A percentile compares a stretch with the other conserved stretches of the same genome.
Conservation (phyloP, 2,329 filamentous ascomycete genomes). For the Chaetomiaceae sp. region DNA sequence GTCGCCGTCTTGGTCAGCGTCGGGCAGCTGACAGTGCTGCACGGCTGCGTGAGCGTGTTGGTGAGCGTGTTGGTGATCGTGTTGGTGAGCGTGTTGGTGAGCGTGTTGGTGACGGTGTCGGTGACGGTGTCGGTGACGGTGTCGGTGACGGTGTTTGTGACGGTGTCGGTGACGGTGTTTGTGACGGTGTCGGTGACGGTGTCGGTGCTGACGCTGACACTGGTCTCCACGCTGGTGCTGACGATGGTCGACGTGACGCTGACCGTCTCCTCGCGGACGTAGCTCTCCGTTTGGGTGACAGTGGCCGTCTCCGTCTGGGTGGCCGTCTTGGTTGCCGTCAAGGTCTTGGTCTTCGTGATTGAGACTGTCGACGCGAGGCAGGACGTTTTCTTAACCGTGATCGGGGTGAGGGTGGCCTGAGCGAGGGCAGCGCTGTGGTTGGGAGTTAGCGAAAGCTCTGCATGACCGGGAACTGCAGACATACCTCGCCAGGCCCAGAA, state of each 20-base stretch:
- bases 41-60: slow-evolving; percentile 15
- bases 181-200: slow-evolving; percentile 5
- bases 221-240: slow-evolving; percentile 9
- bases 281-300: slow-evolving; percentile 13
- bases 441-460: neutral
- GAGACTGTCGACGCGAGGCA: slow-evolving; percentile 3
- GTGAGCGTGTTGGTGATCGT: too few species aligned
- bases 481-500: slow-evolving; percentile 18
- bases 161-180: slow-evolving; percentile 5
- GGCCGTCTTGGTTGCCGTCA: slow-evolving; percentile 17
- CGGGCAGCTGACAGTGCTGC: slow-evolving; percentile 23
- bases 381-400: slow-evolving; percentile 20
- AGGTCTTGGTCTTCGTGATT: slow-evolving; percentile 14
- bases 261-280: slow-evolving; percentile 13
- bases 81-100: too few species aligned
- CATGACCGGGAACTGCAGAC: too few species aligned
- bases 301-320: slow-evolving; percentile 15
- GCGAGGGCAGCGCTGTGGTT: slow-evolving; percentile 17
- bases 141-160: too few species aligned
- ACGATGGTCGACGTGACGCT: slow-evolving; percentile 11
- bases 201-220: slow-evolving; percentile 8
- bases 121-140: slow-evolving; percentile 5
- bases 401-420: slow-evolving; percentile 23
- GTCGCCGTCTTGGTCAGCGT: slow-evolving; percentile 25
- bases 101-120: slow-evolving; percentile 6